Percentiles rank a stretch among this genome's conserved stretches.
phyloP scores from a whole-genome alignment of 306 rosid genomes.

The Rosa chinensis region DNA sequence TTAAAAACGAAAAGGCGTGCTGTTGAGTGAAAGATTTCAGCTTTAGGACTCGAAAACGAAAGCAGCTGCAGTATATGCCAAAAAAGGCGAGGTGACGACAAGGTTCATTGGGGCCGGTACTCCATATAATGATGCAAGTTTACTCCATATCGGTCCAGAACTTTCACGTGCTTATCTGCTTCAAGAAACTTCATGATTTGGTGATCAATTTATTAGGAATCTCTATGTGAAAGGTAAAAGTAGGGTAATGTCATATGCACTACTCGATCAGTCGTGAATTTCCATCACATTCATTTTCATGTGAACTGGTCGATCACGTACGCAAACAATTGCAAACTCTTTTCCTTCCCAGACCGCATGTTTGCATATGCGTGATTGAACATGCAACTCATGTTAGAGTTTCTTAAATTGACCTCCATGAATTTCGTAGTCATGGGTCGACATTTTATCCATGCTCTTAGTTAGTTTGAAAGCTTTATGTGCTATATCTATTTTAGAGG shows the following conservation, averaged over 20 bases:
- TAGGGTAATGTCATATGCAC: background rate
- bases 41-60: conserved; percentile 7
- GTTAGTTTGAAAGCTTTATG: background rate
- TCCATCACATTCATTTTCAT: background rate
- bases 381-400: background rate
- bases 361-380: background rate
- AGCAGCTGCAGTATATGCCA: background rate
- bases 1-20: background rate
- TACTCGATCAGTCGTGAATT: background rate
- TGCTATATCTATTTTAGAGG: background rate
- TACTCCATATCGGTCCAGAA: background rate
- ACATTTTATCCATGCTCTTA: too few species aligned
- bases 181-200: background rate
- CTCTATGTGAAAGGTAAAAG: background rate
- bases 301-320: background rate
- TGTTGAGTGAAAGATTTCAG: background rate
- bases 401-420: background rate
- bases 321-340: background rate
- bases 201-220: background rate
- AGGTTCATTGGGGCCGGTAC: background rate
- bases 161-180: background rate
- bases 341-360: background rate
- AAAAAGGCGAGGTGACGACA: background rate
- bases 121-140: background rate
- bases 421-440: background rate